These are phyloP conservation scores for Cadophora gregata DNA, from an alignment of 2,329 filamentous ascomycete species.

Conservation along the genomic window DNA sequence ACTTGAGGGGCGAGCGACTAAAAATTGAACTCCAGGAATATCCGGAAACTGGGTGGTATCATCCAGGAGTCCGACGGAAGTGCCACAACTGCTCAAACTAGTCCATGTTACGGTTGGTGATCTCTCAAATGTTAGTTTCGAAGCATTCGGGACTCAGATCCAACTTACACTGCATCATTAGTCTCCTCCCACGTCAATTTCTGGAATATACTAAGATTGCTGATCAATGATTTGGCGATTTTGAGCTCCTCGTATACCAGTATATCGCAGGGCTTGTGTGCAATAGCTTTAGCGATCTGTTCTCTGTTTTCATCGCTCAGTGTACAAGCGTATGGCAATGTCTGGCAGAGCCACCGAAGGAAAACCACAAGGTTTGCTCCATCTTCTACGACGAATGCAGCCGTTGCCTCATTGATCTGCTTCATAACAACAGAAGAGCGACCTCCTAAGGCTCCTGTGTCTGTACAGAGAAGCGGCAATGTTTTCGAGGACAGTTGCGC, in stretches of 20 bases:
- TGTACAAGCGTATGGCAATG: slow-evolving; percentile 4
- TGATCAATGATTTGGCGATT: not conserved
- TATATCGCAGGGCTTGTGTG: not conserved
- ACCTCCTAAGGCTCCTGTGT: not conserved
- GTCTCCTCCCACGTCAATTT: slow-evolving; percentile 25
- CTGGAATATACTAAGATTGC: slow-evolving; percentile 22
- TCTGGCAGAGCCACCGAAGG: slow-evolving; percentile 27
- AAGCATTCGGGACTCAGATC: not conserved
- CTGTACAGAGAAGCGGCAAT: slow-evolving; percentile 23
- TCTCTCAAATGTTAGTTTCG: slow-evolving; percentile 21
- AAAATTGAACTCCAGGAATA: slow-evolving; percentile 31
- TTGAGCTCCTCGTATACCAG: not conserved
- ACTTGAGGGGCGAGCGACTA: slow-evolving; percentile 21
- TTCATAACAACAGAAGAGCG: not conserved
- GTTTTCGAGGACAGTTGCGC: slow-evolving; percentile 4
- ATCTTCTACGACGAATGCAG: slow-evolving; percentile 21
- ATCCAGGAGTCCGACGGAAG: slow-evolving; percentile 30
- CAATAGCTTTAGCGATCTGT: slow-evolving; percentile 8
- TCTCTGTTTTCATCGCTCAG: slow-evolving; percentile 7
- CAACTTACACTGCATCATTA: slow-evolving; percentile 22
- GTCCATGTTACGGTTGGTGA: slow-evolving; percentile 27
- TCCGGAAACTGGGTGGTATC: slow-evolving; percentile 26
- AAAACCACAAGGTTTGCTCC: slow-evolving; percentile 21
- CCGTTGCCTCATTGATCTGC: not conserved
- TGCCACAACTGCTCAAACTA: slow-evolving; percentile 16